A percentile compares a stretch with the other conserved stretches of the same genome.
Conservation (phyloP, 179 eudicot genomes). For the Beta corolliflora region DNA sequence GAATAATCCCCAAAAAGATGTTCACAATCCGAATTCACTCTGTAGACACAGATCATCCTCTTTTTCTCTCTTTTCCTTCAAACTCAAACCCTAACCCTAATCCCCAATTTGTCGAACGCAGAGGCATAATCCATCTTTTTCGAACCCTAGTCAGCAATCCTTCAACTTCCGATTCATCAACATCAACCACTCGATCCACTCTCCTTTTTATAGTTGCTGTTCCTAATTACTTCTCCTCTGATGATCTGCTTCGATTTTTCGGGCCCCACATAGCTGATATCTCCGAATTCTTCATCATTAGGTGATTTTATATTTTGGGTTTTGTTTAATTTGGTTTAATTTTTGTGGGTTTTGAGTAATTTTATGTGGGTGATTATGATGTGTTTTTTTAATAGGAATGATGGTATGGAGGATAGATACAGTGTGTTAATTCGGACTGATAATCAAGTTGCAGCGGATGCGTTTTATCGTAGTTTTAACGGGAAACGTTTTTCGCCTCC, state of each 20-base stretch:
- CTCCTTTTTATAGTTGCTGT: slow-evolving; percentile 68
- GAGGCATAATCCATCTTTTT: slow-evolving; percentile 66
- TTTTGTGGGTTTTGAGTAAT: slow-evolving; percentile 3
- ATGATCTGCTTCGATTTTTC: slow-evolving; percentile 63
- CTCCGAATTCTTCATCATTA: slow-evolving; percentile 34
- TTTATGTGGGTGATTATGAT: slow-evolving; percentile 7
- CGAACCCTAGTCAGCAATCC: slow-evolving; percentile 41
- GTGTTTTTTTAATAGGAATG: slow-evolving; percentile 56
- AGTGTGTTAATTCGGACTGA: slow-evolving; percentile 66
- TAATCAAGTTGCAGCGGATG: slow-evolving; percentile 67
- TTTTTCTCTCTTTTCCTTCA: slow-evolving; percentile 36
- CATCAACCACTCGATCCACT: slow-evolving; percentile 35
- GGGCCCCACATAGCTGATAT: slow-evolving; percentile 35
- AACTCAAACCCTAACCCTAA: slow-evolving; percentile 31
- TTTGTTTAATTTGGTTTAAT: not conserved
- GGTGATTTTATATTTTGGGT: slow-evolving; percentile 23
- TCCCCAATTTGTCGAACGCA: slow-evolving; percentile 47
- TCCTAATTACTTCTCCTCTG: slow-evolving; percentile 67
- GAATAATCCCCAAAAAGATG: slow-evolving; percentile 30
- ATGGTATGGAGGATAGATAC: slow-evolving; percentile 85
- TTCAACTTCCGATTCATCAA: slow-evolving; percentile 31
- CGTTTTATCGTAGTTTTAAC: slow-evolving; percentile 63
- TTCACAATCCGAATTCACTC: slow-evolving; percentile 67
- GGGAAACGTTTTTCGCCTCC: slow-evolving; percentile 82
- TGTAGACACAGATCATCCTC: slow-evolving; percentile 56